Base-by-base conservation (phyloP, 148 eudicot genomes). In the Mesembryanthemum crystallinum region DNA sequence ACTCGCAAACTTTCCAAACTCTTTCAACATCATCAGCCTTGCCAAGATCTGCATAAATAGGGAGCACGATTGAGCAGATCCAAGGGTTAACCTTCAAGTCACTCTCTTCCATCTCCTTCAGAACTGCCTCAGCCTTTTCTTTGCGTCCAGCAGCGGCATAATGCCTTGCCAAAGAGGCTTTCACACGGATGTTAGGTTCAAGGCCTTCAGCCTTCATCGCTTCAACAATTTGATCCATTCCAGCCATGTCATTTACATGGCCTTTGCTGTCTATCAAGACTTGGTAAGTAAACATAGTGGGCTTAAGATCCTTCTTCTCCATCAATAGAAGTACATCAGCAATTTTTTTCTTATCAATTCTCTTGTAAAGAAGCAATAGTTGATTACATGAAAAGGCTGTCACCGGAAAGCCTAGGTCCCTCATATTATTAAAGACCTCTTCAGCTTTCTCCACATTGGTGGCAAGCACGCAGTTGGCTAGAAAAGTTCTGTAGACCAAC, bases 221-320 rank as follows among this genome's bases (percentile, higher is more conserved):
- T 78, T 89, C 98, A 39, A 90, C 76, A 75, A 95, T 73, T 86
- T 90, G 84, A 54, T 95, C 97, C 97, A 95, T 89, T 39, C 96
- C 97, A n/a, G 66, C n/a, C 1, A 90, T 83, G 75, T 95, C 98
- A 71, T 87, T 86, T 0, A 85, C 72, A 58, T 75, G 85, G 35
- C 98, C 97, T 83, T 95, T 95, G 73, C 86, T 80, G 73, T 92
- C 94, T 45, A 95, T 87, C 76, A 95, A 85, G 45, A 92, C 12
- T 75, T 74, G 82, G 83, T 90, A 95, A 45, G 98, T 95, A 81
- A 86, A 83, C 43, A 33, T 72, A 51, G 90, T 32, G 6, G 98
- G 94, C 69, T 89, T 89, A 35, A 95, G 76, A 75, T 90, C 72
- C 81, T 87, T 92, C 82, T 95, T 88, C 82, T 95, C 98, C 98